These are phyloP conservation scores for Fennellomyces sp. DNA, from an alignment of 371 early-diverging fungal species.

Conservation along the genomic window DNA sequence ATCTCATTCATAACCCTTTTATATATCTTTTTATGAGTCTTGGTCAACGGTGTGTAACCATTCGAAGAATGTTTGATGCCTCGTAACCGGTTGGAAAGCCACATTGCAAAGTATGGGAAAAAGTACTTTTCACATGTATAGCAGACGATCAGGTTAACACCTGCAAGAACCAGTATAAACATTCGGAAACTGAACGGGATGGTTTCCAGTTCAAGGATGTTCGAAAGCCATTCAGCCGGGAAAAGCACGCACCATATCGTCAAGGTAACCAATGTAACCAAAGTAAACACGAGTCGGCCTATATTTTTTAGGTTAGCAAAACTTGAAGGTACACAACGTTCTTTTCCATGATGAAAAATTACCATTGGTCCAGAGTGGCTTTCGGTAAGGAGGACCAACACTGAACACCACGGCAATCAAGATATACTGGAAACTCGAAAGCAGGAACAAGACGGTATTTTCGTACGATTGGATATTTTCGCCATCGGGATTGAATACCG, in stretches of 20 bases:
- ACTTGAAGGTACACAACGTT: not conserved
- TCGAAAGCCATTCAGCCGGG: conserved; percentile 44
- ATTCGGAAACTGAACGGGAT: conserved; percentile 54
- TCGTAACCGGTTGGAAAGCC: conserved; percentile 22
- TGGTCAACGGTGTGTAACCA: conserved; percentile 24
- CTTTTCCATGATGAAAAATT: too few species aligned
- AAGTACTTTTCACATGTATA: conserved; percentile 59
- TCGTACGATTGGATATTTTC: conserved; percentile 78
- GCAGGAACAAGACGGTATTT: conserved; percentile 88
- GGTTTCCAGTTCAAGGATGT: conserved; percentile 58
- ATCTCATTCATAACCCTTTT: conserved; percentile 53
- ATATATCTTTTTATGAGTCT: conserved; percentile 44
- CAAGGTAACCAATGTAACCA: conserved; percentile 46
- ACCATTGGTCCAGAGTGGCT: conserved; percentile 81
- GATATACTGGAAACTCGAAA: conserved; percentile 93
- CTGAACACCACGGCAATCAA: conserved; percentile 89
- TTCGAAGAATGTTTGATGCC: too few species aligned
- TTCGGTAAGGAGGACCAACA: conserved; percentile 93
- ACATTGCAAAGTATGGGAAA: conserved; percentile 29
- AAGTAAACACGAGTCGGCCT: conserved; percentile 62
- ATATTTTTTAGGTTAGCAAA: not conserved
- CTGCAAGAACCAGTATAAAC: conserved; percentile 48
- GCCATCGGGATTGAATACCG: conserved; percentile 67
- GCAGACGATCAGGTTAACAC: conserved; percentile 46
- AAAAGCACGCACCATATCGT: conserved; percentile 51